Evolutionary conservation across 352 stramenopile genomes (phyloP).

Genomic region (Pythium myriotylum): DNA sequence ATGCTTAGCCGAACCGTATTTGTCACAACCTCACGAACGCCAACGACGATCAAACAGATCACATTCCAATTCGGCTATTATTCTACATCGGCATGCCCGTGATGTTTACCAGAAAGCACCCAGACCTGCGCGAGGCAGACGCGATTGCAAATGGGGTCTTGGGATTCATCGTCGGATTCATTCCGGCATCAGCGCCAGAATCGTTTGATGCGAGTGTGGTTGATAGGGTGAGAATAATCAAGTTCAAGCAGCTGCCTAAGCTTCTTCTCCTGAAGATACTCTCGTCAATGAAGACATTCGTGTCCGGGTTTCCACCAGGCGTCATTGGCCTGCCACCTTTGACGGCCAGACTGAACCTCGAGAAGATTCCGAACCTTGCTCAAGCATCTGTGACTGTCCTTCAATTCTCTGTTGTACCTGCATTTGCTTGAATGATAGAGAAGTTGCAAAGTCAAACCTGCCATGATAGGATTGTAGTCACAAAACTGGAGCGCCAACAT

Average conservation of each 20-base stretch:
- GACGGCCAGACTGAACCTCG: not conserved
- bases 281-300: not conserved
- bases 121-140: slow-evolving; percentile 3
- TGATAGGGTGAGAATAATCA: not conserved
- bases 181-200: not conserved
- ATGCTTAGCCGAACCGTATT: too few species aligned
- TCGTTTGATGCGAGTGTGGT: not conserved
- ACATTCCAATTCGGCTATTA: slow-evolving; percentile 3
- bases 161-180: not conserved
- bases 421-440: slow-evolving; percentile 4
- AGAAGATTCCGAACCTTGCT: slow-evolving; percentile 5
- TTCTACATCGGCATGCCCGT: slow-evolving; percentile 9
- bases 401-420: slow-evolving; percentile 3
- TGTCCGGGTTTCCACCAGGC: not conserved
- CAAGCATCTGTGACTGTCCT: not conserved
- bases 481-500: not conserved
- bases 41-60: slow-evolving; percentile 5
- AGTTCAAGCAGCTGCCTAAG: slow-evolving; percentile 5
- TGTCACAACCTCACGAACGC: slow-evolving; percentile 2
- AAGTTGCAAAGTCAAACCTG: slow-evolving; percentile 6
- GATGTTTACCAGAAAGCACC: slow-evolving; percentile 9
- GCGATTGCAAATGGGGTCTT: slow-evolving; percentile 10
- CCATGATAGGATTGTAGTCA: slow-evolving; percentile 1
- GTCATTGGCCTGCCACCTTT: slow-evolving; percentile 7
- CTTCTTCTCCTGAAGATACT: slow-evolving; percentile 3